Base-by-base conservation (phyloP, 1,139 yeast genomes). In the Candida sojae region DNA sequence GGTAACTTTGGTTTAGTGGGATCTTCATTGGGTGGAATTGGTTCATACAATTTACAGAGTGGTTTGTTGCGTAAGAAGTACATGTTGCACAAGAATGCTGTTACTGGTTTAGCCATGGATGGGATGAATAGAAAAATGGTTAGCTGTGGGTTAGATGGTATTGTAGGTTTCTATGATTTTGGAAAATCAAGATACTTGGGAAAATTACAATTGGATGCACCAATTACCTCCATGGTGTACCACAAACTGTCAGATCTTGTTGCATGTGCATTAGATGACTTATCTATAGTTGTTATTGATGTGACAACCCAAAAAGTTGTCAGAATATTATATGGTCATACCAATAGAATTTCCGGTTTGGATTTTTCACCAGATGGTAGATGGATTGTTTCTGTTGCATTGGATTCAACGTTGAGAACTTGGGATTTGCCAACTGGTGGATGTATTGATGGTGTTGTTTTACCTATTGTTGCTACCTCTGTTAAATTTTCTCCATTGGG, bases 351-450 rank as follows among this genome's bases (percentile, higher is more conserved):
- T 54, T 91, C 98, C 0, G 80, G 90, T 0, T 69, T 93, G 66
- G 98, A 90, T 63, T 93, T 93, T 61, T 86, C 96, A 6, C 96
- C 97, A 4, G 96, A 92, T 65, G 98, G 97, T 36, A 82, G 98
- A 66, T 95, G 98, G 98, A 73, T 95, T 39, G 86, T 95, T 10
- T 84, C 96, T 25, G 84, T 90, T 0, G 80, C 91, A 1, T 74
- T 92, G 52, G 99, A 95, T 64, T 78, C 90, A 1, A 92, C 99
- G 0, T 77, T 95, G 47, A 80, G 99, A 61, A 91, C 97, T 0
- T 95, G 99, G 99, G 99, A 95, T 65, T 78, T 95, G 52, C 98
- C 99, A 32, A 88, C 97, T 3, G 99, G 99, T 45, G 91, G 93
- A 0, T 92, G 98, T 67, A 91, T 95, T 51, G 99, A 95, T 68